Evolutionary conservation across 2,329 filamentous ascomycete species (phyloP).

Genomic region (Sporothrix brunneoviolacea): DNA sequence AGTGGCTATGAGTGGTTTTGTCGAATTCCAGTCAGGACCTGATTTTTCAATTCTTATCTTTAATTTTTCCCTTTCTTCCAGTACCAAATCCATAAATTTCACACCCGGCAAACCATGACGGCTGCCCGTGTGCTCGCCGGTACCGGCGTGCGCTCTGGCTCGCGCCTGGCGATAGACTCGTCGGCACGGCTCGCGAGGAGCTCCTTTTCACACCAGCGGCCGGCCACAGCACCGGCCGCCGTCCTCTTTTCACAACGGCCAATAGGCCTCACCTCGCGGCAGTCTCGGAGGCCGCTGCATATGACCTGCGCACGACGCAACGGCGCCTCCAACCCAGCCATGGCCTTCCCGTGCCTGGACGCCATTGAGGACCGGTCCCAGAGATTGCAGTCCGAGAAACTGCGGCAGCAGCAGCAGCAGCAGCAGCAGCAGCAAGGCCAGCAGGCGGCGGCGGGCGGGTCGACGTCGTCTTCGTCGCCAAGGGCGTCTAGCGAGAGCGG

Average conservation of each 20-base stretch:
- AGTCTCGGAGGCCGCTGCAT: conserved; percentile 17
- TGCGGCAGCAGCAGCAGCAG: conserved; percentile 47
- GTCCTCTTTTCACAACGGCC: not conserved
- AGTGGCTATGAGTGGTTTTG: too few species aligned
- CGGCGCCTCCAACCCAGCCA: conserved; percentile 68
- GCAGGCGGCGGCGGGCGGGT: not conserved
- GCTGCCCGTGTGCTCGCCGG: not conserved
- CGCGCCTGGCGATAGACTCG: not conserved
- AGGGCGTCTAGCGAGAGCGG: conserved; percentile 52
- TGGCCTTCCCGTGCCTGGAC: conserved; percentile 86
- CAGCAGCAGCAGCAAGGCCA: not conserved
- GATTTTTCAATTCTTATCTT: too few species aligned
- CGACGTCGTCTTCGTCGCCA: too few species aligned
- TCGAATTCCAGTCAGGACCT: too few species aligned
- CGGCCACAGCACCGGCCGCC: too few species aligned
- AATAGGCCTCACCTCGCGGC: not conserved
- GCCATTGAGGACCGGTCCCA: conserved; percentile 67
- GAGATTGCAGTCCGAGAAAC: conserved; percentile 38
- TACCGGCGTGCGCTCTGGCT: not conserved
- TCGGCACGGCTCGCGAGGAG: not conserved
- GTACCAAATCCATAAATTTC: too few species aligned
- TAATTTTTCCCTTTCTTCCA: too few species aligned
- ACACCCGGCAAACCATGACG: conserved; percentile 12
- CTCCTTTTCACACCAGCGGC: not conserved
- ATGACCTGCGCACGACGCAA: conserved; percentile 21